Base-by-base conservation (phyloP, 2,329 filamentous ascomycete genomes). In the Aureobasidium sp. region DNA sequence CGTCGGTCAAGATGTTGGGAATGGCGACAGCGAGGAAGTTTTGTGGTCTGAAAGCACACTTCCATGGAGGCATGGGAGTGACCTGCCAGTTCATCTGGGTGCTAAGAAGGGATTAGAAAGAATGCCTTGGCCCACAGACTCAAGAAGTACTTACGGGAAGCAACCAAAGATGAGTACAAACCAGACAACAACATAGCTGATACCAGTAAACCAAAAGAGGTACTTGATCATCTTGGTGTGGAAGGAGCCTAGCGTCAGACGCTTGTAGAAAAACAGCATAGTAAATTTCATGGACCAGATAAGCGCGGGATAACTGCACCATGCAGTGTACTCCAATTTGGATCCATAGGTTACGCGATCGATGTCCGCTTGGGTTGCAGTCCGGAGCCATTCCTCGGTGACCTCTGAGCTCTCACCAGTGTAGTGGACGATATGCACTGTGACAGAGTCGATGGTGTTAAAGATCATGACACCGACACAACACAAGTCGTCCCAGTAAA, bases 401-500 rank as follows among this genome's bases (percentile, higher is more conserved):
- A 67, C 66, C 58, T 70, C 71, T 13, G 70, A 67, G 62, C 72
- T 73, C 3, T 70, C 65, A 48, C 69, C 72, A 29, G 66, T 64
- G 13, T 64, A 58, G 55, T 73, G 74, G 13, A 73, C 69, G 0
- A 74, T 62, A 37, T 74, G 67, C 0, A 76, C 74, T 1, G 71
- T 73, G 6, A 69, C 69, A 1, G 72, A 73, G 61, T 76, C 75
- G 3, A 72, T 66, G 0, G 70, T 69, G 47, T 73, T 76, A 45
- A 74, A 72, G 16, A 70, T 63, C 60, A 47, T 15, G 10, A 53
- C 41, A 45, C 32, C 39, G 32, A 54, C 13, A 11, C 53, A 58
- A 21, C 77, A 70, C 11, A 72, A 71, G 58, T 77, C 75, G 63
- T 78, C 76, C 6, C 75, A 73, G 27, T 73, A 69, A 3, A 77